phyloP scores from a whole-genome alignment of 148 eudicot genomes.

The Spergularia bocconei region DNA sequence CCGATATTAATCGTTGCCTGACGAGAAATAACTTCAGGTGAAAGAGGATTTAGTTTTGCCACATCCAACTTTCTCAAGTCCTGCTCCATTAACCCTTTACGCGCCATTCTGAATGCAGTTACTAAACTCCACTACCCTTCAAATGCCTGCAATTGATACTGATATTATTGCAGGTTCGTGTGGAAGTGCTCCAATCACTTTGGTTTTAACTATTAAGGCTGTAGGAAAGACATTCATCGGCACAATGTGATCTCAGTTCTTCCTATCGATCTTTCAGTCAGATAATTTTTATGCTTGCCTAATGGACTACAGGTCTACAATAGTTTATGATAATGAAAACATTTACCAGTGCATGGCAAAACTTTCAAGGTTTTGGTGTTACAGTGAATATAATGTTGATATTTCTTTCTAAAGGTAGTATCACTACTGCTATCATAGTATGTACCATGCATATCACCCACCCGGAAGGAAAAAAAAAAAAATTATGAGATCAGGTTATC shows the following conservation, averaged over 20 bases:
- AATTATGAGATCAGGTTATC: no score
- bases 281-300: no score
- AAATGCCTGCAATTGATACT: slow-evolving; percentile 19
- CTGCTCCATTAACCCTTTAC: slow-evolving; percentile 94
- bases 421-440: no score
- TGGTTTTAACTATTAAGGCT: background rate
- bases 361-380: no score
- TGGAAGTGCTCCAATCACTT: background rate
- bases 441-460: no score
- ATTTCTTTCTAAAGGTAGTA: no score
- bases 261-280: background rate
- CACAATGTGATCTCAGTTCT: background rate
- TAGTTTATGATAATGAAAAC: no score
- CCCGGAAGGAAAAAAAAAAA: no score
- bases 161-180: background rate
- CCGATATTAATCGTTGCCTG: slow-evolving; percentile 97
- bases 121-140: background rate
- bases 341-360: no score
- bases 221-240: no score
- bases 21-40: slow-evolving; percentile 95
- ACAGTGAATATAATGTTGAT: no score
- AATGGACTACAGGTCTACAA: no score
- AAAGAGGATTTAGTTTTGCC: slow-evolving; percentile 69
- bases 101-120: slow-evolving; percentile 50
- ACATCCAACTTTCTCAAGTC: slow-evolving; percentile 96